These are phyloP conservation scores for Mycena floridula DNA, from an alignment of 768 basidiomycete genomes.

Conservation along the genomic window DNA sequence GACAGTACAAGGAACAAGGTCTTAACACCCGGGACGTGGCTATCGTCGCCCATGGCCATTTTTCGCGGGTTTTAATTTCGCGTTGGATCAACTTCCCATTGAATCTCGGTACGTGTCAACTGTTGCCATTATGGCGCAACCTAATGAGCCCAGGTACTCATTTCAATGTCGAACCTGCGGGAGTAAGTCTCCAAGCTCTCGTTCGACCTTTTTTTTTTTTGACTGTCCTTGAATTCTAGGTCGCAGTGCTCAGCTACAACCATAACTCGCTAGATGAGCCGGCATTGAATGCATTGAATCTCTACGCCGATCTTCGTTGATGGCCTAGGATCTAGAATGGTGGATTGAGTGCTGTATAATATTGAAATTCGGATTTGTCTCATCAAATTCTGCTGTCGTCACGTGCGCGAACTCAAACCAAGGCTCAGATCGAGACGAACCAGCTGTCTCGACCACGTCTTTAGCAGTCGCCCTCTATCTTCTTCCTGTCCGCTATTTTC, in stretches of 20 bases:
- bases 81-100: conserved; percentile 78
- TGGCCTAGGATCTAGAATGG: too few relatives aligned
- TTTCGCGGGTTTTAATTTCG: conserved; percentile 64
- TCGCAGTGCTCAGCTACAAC: conserved; percentile 79
- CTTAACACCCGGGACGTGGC: conserved; percentile 70
- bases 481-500: too few relatives aligned
- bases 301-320: too few relatives aligned
- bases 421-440: too few relatives aligned
- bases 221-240: conserved; percentile 39
- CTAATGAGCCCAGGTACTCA: conserved; percentile 45
- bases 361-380: too few relatives aligned
- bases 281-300: too few relatives aligned
- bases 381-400: too few relatives aligned
- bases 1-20: conserved; percentile 61
- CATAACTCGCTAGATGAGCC: too few relatives aligned
- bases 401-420: too few relatives aligned
- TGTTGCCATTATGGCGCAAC: conserved; percentile 3
- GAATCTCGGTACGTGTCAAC: conserved; percentile 35
- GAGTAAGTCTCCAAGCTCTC: conserved; percentile 37
- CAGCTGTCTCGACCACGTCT: too few relatives aligned
- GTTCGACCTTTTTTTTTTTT: conserved; percentile 5
- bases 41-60: conserved; percentile 82
- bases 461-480: too few relatives aligned
- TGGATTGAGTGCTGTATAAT: too few relatives aligned
- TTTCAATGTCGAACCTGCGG: conserved; percentile 82